phyloP scores from a whole-genome alignment of 208 protist species.

The Leishmania tarentolae region DNA sequence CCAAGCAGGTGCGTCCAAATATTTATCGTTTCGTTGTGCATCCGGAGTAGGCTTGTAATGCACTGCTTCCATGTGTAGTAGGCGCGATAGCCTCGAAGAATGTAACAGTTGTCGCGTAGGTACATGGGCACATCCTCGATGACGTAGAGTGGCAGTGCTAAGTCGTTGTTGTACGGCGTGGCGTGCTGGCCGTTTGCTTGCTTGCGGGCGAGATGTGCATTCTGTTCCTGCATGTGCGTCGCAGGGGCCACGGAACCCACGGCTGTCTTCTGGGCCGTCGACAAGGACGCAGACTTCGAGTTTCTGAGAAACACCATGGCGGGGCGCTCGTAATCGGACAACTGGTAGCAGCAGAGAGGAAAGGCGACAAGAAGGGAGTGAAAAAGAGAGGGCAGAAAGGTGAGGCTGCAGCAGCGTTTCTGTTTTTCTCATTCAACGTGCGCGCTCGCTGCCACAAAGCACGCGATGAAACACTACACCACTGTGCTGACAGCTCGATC shows the following conservation, averaged over 20 bases:
- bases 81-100: constrained; percentile 64
- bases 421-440: not conserved
- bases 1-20: constrained; percentile 83
- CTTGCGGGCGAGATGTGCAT: constrained; percentile 1
- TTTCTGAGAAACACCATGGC: not conserved
- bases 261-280: not conserved
- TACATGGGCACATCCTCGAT: constrained; percentile 45
- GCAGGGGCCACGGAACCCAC: not conserved
- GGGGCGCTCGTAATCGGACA: not conserved
- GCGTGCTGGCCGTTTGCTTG: constrained; percentile 8
- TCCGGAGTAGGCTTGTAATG: constrained; percentile 61
- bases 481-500: not conserved
- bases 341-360: not conserved
- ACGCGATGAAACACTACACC: not conserved
- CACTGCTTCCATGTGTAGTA: constrained; percentile 63
- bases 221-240: not conserved
- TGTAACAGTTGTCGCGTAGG: constrained; percentile 55
- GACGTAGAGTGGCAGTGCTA: constrained; percentile 48
- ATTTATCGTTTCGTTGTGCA: constrained; percentile 91
- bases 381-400: not conserved
- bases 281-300: not conserved
- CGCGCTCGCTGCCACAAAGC: not conserved
- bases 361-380: not conserved
- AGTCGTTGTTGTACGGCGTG: constrained; percentile 30
- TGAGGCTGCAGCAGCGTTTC: too few species aligned